Evolutionary conservation across 2,329 filamentous ascomycete genomes (phyloP).

Genomic region (Botrytis hyacinthi): DNA sequence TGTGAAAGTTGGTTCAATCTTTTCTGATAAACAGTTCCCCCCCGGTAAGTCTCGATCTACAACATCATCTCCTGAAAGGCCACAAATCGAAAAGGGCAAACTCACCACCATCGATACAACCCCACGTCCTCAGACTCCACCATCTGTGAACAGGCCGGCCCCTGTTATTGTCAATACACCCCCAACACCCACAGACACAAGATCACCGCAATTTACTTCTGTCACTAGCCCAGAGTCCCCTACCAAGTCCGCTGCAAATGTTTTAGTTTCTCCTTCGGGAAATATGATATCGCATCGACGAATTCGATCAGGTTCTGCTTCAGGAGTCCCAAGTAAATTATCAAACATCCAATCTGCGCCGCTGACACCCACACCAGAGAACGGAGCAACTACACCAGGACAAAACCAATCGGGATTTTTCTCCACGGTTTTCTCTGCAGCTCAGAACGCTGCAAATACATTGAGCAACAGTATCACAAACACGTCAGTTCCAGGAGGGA

Average conservation of each 20-base stretch:
- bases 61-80: slow-evolving; percentile 34
- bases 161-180: slow-evolving; percentile 64
- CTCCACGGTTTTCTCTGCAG: slow-evolving; percentile 86
- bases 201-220: slow-evolving; percentile 34
- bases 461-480: slow-evolving; percentile 73
- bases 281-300: slow-evolving; percentile 74
- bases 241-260: slow-evolving; percentile 42
- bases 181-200: slow-evolving; percentile 58
- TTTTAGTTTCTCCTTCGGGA: slow-evolving; percentile 61
- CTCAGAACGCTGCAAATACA: slow-evolving; percentile 83
- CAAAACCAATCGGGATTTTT: slow-evolving; percentile 70
- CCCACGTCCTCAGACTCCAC: slow-evolving; percentile 35
- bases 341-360: slow-evolving; percentile 72
- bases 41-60: slow-evolving; percentile 25
- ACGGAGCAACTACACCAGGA: slow-evolving; percentile 50
- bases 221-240: slow-evolving; percentile 29
- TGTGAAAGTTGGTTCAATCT: slow-evolving; percentile 35
- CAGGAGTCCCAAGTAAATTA: slow-evolving; percentile 71
- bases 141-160: slow-evolving; percentile 32
- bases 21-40: slow-evolving; percentile 33
- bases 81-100: slow-evolving; percentile 31
- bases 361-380: slow-evolving; percentile 73
- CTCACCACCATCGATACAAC: slow-evolving; percentile 32
- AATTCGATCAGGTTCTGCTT: slow-evolving; percentile 54
- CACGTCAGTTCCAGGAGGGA: slow-evolving; percentile 53